Conservation (phyloP, 2,329 filamentous ascomycete genomes). For the Talaromyces marneffei region DNA sequence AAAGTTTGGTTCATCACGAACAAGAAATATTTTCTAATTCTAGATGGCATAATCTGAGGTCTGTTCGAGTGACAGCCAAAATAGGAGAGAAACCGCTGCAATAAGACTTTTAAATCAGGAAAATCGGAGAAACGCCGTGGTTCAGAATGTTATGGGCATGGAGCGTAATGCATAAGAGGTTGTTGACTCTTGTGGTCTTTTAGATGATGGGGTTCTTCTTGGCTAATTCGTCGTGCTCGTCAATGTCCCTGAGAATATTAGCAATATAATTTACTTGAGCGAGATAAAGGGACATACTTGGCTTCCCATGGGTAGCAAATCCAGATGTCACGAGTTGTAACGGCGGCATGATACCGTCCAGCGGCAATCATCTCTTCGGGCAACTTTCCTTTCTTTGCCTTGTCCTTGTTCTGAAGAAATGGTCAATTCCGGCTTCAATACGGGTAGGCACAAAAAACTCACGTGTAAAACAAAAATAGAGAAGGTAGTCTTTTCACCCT, state of each 20-base stretch:
- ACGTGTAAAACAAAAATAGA: constrained; percentile 93
- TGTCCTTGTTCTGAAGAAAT: constrained; percentile 74
- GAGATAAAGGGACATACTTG: constrained; percentile 46
- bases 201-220: constrained; percentile 37
- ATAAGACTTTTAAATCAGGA: background rate
- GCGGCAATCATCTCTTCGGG: constrained; percentile 69
- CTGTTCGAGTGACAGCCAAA: background rate
- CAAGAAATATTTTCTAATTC: background rate
- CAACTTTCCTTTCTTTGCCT: constrained; percentile 83
- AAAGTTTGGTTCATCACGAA: background rate
- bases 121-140: background rate
- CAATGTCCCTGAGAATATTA: constrained; percentile 61
- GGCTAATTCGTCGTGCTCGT: constrained; percentile 76
- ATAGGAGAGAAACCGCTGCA: background rate
- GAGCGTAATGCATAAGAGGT: background rate
- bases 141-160: background rate
- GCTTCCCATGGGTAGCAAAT: constrained; percentile 99
- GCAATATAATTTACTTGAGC: background rate
- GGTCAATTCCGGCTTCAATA: constrained; percentile 8
- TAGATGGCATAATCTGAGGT: background rate
- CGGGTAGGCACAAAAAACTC: constrained; percentile 34
- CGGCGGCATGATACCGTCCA: constrained; percentile 73
- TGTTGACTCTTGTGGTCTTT: constrained; percentile 10
- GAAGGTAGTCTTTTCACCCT: constrained; percentile 74
- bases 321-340: constrained; percentile 90